Conservation (phyloP, 1,139 yeast genomes). For the Yamadazyma diospyri region DNA sequence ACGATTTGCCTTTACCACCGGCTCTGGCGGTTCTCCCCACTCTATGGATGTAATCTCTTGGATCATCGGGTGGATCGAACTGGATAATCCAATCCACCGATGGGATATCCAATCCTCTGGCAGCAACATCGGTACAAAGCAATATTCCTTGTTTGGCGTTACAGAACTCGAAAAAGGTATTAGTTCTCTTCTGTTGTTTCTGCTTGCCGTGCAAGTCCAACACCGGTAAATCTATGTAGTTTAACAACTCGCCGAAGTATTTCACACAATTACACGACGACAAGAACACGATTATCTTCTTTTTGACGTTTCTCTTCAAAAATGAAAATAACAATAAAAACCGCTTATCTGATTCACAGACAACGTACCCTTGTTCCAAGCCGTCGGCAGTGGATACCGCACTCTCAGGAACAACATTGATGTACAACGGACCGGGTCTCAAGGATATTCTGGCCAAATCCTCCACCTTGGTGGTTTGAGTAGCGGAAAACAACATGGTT, state of each 20-base stretch:
- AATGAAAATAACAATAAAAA: conserved; percentile 87
- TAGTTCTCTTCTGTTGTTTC: conserved; percentile 96
- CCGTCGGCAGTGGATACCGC: conserved; percentile 93
- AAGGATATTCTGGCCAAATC: conserved; percentile 95
- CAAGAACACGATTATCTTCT: conserved; percentile 88
- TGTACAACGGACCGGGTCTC: conserved; percentile 92
- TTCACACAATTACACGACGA: conserved; percentile 97
- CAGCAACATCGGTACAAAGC: conserved; percentile 96
- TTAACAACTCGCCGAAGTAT: conserved; percentile 89
- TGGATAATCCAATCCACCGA: conserved; percentile 98
- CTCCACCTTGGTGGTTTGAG: conserved; percentile 97
- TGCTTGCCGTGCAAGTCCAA: conserved; percentile 96
- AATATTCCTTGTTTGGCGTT: conserved; percentile 92
- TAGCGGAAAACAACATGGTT: conserved; percentile 95
- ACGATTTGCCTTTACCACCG: conserved; percentile 87
- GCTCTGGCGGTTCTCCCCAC: conserved; percentile 99
- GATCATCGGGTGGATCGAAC: conserved; percentile 98
- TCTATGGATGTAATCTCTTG: conserved; percentile 95
- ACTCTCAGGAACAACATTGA: conserved; percentile 84
- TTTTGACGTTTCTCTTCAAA: conserved; percentile 84
- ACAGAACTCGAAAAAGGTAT: conserved; percentile 96
- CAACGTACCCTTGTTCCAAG: conserved; percentile 96
- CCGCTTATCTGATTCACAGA: conserved; percentile 93
- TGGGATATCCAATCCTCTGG: conserved; percentile 96
- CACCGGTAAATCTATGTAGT: conserved; percentile 94